A percentile compares a stretch with the other conserved stretches of the same genome.
These are phyloP conservation scores for Cokeromyces recurvatus DNA, from an alignment of 371 early-diverging fungal species.

Conservation along the genomic window DNA sequence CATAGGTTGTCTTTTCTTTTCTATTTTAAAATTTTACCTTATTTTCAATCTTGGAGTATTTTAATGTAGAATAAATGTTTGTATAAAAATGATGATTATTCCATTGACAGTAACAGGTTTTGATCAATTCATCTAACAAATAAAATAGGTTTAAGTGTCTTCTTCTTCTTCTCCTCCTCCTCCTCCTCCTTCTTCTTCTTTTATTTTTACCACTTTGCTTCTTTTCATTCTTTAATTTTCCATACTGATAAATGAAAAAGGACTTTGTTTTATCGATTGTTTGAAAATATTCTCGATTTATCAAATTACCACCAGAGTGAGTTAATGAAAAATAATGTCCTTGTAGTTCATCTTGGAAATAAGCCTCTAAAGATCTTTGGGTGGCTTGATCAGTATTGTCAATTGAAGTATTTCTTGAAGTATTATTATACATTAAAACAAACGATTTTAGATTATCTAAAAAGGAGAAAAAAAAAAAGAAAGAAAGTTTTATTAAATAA, in stretches of 20 bases:
- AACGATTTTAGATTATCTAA: conserved; percentile 7
- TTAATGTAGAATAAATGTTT: conserved; percentile 11
- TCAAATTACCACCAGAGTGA: conserved; percentile 6
- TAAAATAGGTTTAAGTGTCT: not conserved
- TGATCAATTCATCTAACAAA: conserved; percentile 5
- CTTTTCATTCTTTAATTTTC: conserved; percentile 11
- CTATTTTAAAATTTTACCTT: conserved; percentile 6
- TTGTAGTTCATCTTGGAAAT: conserved; percentile 19
- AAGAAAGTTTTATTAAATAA: no score
- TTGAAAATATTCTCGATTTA: conserved; percentile 9
- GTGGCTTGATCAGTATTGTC: conserved; percentile 16
- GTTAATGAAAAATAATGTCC: conserved; percentile 3
- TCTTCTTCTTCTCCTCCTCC: no score
- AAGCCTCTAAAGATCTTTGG: conserved; percentile 15
- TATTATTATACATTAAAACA: conserved; percentile 9
- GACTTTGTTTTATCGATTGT: conserved; percentile 2
- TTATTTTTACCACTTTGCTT: conserved; percentile 9
- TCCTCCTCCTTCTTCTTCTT: no score
- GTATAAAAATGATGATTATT: conserved; percentile 17
- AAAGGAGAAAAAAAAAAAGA: no score
- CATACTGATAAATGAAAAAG: conserved; percentile 16
- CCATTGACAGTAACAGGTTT: conserved; percentile 14
- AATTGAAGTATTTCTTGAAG: conserved; percentile 1
- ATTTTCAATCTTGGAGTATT: conserved; percentile 10
- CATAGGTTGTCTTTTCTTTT: not conserved